Evolutionary conservation across 768 basidiomycete species (phyloP).

Genomic region (Leccinum boreale): DNA sequence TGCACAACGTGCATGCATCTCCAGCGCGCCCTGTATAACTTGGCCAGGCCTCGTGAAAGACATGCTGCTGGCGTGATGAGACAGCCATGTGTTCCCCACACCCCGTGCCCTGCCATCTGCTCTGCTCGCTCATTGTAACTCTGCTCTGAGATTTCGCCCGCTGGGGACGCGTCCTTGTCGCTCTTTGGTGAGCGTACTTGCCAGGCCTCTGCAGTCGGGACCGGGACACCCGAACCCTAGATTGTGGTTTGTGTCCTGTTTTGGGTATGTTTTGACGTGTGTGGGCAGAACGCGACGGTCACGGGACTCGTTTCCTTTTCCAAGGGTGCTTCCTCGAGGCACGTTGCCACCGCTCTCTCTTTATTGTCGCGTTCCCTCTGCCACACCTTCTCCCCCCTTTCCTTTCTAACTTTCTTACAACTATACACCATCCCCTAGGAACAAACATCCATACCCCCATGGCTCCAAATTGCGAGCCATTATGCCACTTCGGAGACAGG

Average conservation of each 20-base stretch:
- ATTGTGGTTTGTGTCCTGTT: slow-evolving; percentile 13
- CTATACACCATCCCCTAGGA: slow-evolving; percentile 5
- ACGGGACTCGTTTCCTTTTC: slow-evolving; percentile 35
- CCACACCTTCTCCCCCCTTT: slow-evolving; percentile 4
- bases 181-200: background rate
- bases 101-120: slow-evolving; percentile 15
- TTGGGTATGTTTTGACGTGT: slow-evolving; percentile 22
- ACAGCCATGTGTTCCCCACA: slow-evolving; percentile 10
- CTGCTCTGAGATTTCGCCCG: background rate
- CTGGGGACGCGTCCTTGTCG: background rate
- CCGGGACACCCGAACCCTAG: slow-evolving; percentile 17
- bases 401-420: background rate
- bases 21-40: slow-evolving; percentile 1
- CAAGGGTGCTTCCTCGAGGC: slow-evolving; percentile 25
- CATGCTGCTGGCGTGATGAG: slow-evolving; percentile 11
- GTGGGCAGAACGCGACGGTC: slow-evolving; percentile 33
- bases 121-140: background rate
- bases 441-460: slow-evolving; percentile 22
- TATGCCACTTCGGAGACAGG: slow-evolving; percentile 81
- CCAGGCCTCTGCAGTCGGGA: background rate
- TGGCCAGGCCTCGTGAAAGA: slow-evolving; percentile 17
- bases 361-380: slow-evolving; percentile 21
- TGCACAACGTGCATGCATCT: background rate
- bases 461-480: slow-evolving; percentile 61
- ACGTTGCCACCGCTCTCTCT: slow-evolving; percentile 24